Percentiles rank a stretch among this genome's conserved stretches.
phyloP scores from a whole-genome alignment of 2,329 filamentous ascomycete species.

The Trichoderma guizhouense region DNA sequence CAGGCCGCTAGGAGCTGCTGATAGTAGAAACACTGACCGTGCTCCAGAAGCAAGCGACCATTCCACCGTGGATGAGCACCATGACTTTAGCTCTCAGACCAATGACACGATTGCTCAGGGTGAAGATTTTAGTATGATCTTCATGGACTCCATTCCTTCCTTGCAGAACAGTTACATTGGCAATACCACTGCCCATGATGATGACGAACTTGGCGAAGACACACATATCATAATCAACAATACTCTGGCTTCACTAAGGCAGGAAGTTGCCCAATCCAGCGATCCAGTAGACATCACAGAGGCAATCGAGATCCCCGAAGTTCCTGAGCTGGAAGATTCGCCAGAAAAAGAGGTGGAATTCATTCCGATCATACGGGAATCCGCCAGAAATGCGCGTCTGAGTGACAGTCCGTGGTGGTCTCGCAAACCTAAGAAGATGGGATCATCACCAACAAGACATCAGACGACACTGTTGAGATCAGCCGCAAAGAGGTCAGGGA shows the following conservation, averaged over 20 bases:
- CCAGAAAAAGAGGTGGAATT: neutral
- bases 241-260: conserved; percentile 50
- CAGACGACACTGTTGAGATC: conserved; percentile 32
- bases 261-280: conserved; percentile 22
- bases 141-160: conserved; percentile 52
- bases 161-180: conserved; percentile 40
- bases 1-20: conserved; percentile 17
- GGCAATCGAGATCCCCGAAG: conserved; percentile 14
- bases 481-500: conserved; percentile 27
- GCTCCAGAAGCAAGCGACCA: conserved; percentile 32
- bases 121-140: conserved; percentile 60
- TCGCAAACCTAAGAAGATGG: conserved; percentile 36
- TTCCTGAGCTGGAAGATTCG: neutral
- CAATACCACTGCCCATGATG: conserved; percentile 31
- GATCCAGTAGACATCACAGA: conserved; percentile 16
- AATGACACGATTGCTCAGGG: conserved; percentile 47
- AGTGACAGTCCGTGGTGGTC: conserved; percentile 29
- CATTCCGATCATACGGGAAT: conserved; percentile 1
- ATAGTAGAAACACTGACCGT: conserved; percentile 28
- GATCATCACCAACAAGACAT: conserved; percentile 33
- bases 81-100: conserved; percentile 22
- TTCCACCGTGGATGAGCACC: conserved; percentile 34
- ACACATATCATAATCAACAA: conserved; percentile 56
- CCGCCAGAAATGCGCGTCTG: conserved; percentile 15
- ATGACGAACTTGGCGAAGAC: conserved; percentile 51